Evolutionary conservation across 2,329 filamentous ascomycete genomes (phyloP).

Genomic region (Fulvia fulva): DNA sequence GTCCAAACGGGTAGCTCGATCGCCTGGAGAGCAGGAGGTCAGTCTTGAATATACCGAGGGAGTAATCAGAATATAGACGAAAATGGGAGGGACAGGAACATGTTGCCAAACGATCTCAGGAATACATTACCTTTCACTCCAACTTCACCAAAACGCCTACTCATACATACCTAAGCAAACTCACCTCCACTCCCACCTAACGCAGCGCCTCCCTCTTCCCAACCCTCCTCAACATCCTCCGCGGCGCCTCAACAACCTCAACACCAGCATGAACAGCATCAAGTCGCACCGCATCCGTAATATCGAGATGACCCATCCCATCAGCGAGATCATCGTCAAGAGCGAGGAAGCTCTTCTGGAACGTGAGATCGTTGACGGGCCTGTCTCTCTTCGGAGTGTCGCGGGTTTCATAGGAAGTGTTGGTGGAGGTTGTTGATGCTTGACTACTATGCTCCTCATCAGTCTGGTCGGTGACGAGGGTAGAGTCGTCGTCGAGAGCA

Average conservation of each 20-base stretch:
- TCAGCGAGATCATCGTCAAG: not conserved
- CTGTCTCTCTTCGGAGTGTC: no score
- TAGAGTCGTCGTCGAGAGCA: not conserved
- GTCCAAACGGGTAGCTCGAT: no score
- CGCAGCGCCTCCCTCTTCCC: not conserved
- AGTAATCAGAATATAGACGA: no score
- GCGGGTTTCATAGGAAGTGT: no score
- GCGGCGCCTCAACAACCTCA: not conserved
- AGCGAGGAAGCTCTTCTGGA: not conserved
- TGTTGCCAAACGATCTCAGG: not conserved
- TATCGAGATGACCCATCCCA: not conserved
- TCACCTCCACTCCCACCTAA: not conserved
- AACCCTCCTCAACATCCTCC: not conserved
- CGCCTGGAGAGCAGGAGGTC: no score
- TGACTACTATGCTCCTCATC: not conserved
- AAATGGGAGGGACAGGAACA: not conserved
- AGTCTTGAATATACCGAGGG: no score
- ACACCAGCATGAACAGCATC: not conserved
- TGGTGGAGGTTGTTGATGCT: not conserved
- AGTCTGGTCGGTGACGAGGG: not conserved
- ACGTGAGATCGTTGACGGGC: not conserved
- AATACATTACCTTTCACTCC: not conserved
- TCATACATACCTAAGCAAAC: not conserved
- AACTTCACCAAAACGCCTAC: not conserved
- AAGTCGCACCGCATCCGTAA: not conserved